Conservation (phyloP, 345 rosid genomes). For the Lepidium africanum region DNA sequence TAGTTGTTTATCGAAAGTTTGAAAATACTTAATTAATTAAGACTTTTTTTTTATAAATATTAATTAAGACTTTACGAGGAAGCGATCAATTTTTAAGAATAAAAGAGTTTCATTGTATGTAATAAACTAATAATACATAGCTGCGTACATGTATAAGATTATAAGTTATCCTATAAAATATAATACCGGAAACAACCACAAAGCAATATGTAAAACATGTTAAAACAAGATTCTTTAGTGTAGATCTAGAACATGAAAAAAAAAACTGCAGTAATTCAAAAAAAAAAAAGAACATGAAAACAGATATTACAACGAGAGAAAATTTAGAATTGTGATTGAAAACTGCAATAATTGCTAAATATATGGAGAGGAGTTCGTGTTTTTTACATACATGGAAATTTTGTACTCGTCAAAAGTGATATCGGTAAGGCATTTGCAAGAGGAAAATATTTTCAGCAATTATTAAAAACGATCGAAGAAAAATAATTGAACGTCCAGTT, state of each 20-base stretch:
- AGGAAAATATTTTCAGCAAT: neutral
- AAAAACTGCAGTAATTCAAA: too few species aligned
- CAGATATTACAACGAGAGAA: neutral
- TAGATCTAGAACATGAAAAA: too few species aligned
- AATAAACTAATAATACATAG: neutral
- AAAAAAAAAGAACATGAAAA: too few species aligned
- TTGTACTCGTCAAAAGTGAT: neutral
- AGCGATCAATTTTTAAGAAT: neutral
- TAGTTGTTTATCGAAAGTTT: slow-evolving; percentile 8
- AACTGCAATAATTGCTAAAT: too few species aligned
- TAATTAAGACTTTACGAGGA: neutral
- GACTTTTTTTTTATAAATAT: neutral
- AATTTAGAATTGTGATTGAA: neutral
- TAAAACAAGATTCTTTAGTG: too few species aligned
- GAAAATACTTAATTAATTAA: neutral
- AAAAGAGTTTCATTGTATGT: neutral
- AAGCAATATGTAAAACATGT: too few species aligned
- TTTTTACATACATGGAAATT: neutral
- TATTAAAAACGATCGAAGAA: neutral
- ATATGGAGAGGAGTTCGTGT: too few species aligned
- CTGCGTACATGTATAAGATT: neutral
- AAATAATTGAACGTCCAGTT: neutral
- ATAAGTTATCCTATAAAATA: too few species aligned
- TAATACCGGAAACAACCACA: too few species aligned
- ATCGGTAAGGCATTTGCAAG: neutral